Base-by-base conservation (phyloP, 2,329 filamentous ascomycete species). In the Verticillium longisporum region DNA sequence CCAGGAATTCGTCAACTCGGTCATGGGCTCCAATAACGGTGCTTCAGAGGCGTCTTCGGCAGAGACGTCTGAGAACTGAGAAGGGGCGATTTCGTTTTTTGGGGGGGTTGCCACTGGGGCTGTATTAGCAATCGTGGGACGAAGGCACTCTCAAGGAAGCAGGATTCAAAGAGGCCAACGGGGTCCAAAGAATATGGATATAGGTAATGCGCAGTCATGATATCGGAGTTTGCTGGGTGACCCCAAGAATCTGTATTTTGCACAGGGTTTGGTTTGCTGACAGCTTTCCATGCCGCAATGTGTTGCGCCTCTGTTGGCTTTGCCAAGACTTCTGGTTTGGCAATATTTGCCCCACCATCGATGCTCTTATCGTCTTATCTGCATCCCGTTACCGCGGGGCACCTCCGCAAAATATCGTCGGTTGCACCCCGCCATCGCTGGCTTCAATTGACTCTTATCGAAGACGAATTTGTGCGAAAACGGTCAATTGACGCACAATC, bases 1-100 rank as follows among this genome's bases (percentile, higher is more conserved):
- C 72, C 87, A 91, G 64, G 95, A 99, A 62, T 98, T 98, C 76
- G 91, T 98, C 65, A 84, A 81, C 64, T 88, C 84, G 32, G 78
- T 90, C 57, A 80, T 84, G 67, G 87, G 87, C 2, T 80, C 82
- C 10, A 83, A 75, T 50, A 60, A 72, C 60, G 75, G 73, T 33
- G 70, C 67, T 15, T 70, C 74, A 3, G 77, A 77, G 56, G 65
- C 64, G 38, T 57, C 61, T 32, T 64, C 63, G 55, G 63, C 61
- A 62, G 69, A 75, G 36, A 66, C 66, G 21, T 62, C 66, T 1
- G 67, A 71, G 38, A 63, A 67, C 45, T 65, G 58, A 53, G 65
- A 57, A 66, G 36, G 13, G 41, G 54, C 5, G 54, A 34, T 32
- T 54, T 33, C n/a, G 26, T 54, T n/a, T 26, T 10, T 11, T 55